Percentiles rank a stretch among this genome's conserved stretches.
phyloP scores from a whole-genome alignment of 177 flowering plant genomes.

The Viscum album region DNA sequence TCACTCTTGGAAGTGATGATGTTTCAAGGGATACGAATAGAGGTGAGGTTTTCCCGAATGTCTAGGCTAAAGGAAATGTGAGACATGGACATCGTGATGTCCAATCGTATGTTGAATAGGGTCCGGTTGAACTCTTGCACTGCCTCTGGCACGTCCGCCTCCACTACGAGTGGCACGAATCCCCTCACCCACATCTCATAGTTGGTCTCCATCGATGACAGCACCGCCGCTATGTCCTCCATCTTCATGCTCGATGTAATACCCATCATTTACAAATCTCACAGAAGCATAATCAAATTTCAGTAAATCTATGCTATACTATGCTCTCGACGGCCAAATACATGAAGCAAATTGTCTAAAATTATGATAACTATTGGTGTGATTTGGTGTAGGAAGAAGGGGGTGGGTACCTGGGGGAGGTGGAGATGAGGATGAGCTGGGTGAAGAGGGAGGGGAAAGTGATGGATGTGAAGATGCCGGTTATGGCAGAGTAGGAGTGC shows the following conservation, averaged over 20 bases:
- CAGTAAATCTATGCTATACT: too few relatives aligned
- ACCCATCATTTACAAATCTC: neutral
- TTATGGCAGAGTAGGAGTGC: constrained; percentile 6
- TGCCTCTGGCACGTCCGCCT: constrained; percentile 7
- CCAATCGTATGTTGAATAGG: neutral
- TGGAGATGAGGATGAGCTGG: constrained; percentile 5
- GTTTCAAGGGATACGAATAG: neutral
- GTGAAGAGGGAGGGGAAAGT: constrained; percentile 1
- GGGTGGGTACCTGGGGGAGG: constrained; percentile 1
- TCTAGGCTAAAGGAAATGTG: neutral
- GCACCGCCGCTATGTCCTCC: neutral
- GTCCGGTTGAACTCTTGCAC: constrained; percentile 7
- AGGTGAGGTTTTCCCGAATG: neutral
- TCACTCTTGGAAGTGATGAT: neutral
- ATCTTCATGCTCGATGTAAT: neutral
- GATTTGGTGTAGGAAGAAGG: too few relatives aligned
- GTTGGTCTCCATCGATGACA: neutral
- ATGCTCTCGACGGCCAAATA: too few relatives aligned
- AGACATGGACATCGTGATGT: neutral
- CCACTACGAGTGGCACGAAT: neutral
- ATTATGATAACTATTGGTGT: too few relatives aligned
- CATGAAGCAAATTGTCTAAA: too few relatives aligned
- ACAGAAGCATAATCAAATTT: too few relatives aligned
- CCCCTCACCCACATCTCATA: neutral
- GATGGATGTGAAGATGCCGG: neutral